A percentile compares a stretch with the other conserved stretches of the same genome.
Evolutionary conservation across 306 rosid species (phyloP).

Genomic region (Erythrophleum fordii): DNA sequence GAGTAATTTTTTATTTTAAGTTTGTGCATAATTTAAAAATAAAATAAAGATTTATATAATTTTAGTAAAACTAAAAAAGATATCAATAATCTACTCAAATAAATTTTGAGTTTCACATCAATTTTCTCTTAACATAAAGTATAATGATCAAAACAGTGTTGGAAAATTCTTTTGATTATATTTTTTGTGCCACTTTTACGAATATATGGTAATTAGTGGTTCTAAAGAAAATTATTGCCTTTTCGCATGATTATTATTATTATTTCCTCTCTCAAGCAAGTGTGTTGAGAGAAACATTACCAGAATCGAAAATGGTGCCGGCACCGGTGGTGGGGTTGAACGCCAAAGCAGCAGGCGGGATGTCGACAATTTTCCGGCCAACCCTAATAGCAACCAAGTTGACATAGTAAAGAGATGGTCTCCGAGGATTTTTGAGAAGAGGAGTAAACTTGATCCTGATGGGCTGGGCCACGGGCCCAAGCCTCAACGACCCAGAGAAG

Average conservation of each 20-base stretch:
- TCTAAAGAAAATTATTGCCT: too few relatives aligned
- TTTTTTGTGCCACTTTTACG: not conserved
- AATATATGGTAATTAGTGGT: too few relatives aligned
- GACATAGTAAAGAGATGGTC: slow-evolving; percentile 87
- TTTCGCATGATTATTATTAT: too few relatives aligned
- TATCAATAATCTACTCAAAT: too few relatives aligned
- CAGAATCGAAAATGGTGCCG: slow-evolving; percentile 88
- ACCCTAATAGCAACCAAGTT: slow-evolving; percentile 73
- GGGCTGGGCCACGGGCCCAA: slow-evolving; percentile 93
- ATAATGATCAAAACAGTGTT: too few relatives aligned
- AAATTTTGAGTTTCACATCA: too few relatives aligned
- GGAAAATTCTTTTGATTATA: too few relatives aligned
- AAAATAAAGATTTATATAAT: too few relatives aligned
- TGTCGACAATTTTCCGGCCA: slow-evolving; percentile 69
- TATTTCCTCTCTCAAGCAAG: not conserved
- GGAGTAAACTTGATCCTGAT: slow-evolving; percentile 83
- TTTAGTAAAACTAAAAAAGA: too few relatives aligned
- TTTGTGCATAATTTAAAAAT: too few relatives aligned
- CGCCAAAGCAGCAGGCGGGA: slow-evolving; percentile 71
- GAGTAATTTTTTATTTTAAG: too few relatives aligned
- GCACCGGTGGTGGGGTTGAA: slow-evolving; percentile 83
- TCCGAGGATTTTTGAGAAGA: slow-evolving; percentile 78
- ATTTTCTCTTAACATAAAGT: too few relatives aligned
- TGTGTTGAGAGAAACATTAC: slow-evolving; percentile 44
- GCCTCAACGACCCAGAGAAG: slow-evolving; percentile 87